Evolutionary conservation across 495 filamentous ascomycete genomes (phyloP).

Genomic region (Mycothermus thermophilus): DNA sequence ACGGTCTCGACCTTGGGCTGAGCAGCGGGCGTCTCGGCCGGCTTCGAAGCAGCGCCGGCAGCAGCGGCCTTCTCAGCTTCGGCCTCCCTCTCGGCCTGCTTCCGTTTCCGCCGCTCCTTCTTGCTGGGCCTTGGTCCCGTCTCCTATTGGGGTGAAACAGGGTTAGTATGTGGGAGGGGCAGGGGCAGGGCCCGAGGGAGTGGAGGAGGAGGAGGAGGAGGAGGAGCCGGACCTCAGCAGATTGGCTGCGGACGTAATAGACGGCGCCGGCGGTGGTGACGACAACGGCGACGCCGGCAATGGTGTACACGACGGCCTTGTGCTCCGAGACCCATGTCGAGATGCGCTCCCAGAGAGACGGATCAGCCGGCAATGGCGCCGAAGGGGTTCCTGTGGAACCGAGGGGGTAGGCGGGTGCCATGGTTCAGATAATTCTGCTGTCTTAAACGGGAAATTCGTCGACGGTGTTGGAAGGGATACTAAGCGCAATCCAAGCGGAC

Average conservation of each 20-base stretch:
- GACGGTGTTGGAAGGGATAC: no score
- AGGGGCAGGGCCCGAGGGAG: background rate
- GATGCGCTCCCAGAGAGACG: slow-evolving; percentile 76
- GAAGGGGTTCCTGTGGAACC: slow-evolving; percentile 25
- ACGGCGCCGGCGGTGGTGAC: slow-evolving; percentile 79
- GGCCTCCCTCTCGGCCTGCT: slow-evolving; percentile 54
- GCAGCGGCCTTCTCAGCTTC: slow-evolving; percentile 30
- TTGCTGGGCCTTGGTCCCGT: slow-evolving; percentile 30
- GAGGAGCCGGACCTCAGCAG: slow-evolving; percentile 15
- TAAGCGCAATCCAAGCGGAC: no score
- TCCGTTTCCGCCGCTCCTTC: slow-evolving; percentile 52
- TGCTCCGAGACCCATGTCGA: slow-evolving; percentile 89
- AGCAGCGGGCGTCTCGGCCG: slow-evolving; percentile 18
- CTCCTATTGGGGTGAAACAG: slow-evolving; percentile 10
- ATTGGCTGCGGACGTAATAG: slow-evolving; percentile 59
- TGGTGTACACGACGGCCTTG: slow-evolving; percentile 88
- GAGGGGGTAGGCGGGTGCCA: slow-evolving; percentile 29
- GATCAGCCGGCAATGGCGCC: slow-evolving; percentile 29
- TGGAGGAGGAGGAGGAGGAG: background rate
- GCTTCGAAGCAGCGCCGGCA: slow-evolving; percentile 8
- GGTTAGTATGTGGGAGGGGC: no score
- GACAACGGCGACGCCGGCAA: slow-evolving; percentile 84
- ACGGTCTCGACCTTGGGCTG: slow-evolving; percentile 43
- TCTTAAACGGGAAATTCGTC: no score
- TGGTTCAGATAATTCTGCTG: slow-evolving; percentile 10